A percentile compares a stretch with the other conserved stretches of the same genome.
Conservation (phyloP, 371 early-diverging fungal species). For the Vairimorpha ceranae region DNA sequence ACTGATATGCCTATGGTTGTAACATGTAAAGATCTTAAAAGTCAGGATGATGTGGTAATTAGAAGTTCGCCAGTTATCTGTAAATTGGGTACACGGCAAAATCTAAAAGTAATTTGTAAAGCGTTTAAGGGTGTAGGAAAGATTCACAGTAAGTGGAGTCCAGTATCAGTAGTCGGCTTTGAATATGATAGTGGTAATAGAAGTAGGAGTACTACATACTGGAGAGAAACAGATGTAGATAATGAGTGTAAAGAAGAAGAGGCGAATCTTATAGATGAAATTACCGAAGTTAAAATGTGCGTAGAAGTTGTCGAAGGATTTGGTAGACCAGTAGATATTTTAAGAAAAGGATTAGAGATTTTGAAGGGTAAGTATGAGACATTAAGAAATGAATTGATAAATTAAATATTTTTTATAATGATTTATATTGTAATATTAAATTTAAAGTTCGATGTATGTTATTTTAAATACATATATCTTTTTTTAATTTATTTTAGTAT, state of each 20-base stretch:
- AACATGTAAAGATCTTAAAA: constrained; percentile 64
- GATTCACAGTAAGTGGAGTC: constrained; percentile 95
- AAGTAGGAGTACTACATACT: constrained; percentile 75
- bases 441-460: not conserved
- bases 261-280: constrained; percentile 16
- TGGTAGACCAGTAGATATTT: constrained; percentile 51
- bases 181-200: constrained; percentile 93
- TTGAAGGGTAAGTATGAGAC: constrained; percentile 48
- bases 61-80: constrained; percentile 79
- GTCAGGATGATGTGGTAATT: constrained; percentile 69
- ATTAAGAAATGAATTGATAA: constrained; percentile 9
- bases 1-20: constrained; percentile 20
- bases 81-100: constrained; percentile 86
- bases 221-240: constrained; percentile 76
- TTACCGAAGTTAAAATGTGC: constrained; percentile 51
- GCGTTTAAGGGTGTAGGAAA: constrained; percentile 82
- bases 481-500: no score
- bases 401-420: no score
- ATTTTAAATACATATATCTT: no score
- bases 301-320: constrained; percentile 61
- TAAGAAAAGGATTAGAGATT: constrained; percentile 44
- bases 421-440: no score
- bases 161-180: constrained; percentile 83
- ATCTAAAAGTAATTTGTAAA: constrained; percentile 76
- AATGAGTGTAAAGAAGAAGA: constrained; percentile 54